These are phyloP conservation scores for Fusarium nelsonii DNA, from an alignment of 2,329 filamentous ascomycete species.

Conservation along the genomic window DNA sequence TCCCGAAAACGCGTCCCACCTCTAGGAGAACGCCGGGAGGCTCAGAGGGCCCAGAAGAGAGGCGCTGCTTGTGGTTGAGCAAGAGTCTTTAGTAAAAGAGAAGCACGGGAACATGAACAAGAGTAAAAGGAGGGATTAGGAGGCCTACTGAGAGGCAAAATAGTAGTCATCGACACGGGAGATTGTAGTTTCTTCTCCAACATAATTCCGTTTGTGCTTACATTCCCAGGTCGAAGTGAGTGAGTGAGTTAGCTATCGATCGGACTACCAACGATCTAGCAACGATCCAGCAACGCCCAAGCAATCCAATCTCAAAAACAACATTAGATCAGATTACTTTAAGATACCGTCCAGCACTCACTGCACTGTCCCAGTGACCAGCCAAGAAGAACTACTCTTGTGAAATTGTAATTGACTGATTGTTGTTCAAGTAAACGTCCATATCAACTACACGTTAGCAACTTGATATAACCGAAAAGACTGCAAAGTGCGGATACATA, in stretches of 20 bases:
- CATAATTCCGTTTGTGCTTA: not conserved
- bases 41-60: slow-evolving; percentile 49
- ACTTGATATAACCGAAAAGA: slow-evolving; percentile 21
- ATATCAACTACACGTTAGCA: not conserved
- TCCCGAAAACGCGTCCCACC: slow-evolving; percentile 36
- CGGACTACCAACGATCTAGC: slow-evolving; percentile 41
- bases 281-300: slow-evolving; percentile 43
- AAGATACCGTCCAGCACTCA: not conserved
- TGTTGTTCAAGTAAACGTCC: slow-evolving; percentile 5
- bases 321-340: slow-evolving; percentile 1
- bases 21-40: slow-evolving; percentile 47
- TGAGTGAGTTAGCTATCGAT: slow-evolving; percentile 35
- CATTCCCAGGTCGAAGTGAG: slow-evolving; percentile 18
- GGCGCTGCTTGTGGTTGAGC: slow-evolving; percentile 36
- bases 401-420: not conserved
- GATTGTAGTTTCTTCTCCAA: slow-evolving; percentile 9
- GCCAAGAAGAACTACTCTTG: not conserved
- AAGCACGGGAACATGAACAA: slow-evolving; percentile 22
- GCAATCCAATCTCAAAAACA: slow-evolving; percentile 37
- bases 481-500: slow-evolving; percentile 9
- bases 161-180: slow-evolving; percentile 14
- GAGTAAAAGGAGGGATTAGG: slow-evolving; percentile 16
- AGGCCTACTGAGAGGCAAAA: slow-evolving; percentile 22
- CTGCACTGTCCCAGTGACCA: slow-evolving; percentile 9
- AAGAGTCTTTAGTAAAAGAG: slow-evolving; percentile 18